Evolutionary conservation across 1,139 yeast genomes (phyloP), one percentile per base, ranked within the genome.

Genomic region (Kluyveromyces sp.): DNA sequence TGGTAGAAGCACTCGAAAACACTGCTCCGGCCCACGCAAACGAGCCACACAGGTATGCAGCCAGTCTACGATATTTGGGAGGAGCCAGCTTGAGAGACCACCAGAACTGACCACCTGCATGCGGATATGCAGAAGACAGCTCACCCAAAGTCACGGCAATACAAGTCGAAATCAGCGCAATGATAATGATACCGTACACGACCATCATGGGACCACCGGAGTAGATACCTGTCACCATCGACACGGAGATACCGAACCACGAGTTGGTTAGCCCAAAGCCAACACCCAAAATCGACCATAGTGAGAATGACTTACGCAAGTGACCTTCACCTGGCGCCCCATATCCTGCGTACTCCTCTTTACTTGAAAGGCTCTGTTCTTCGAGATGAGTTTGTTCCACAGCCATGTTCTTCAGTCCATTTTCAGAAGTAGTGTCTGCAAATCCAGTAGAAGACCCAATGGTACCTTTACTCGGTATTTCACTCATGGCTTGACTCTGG

Each of bases 221-320:
- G 17, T 64, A 57, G 42, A 74, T 66, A 42, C 77, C 75, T 4
- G 75, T 67, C 29, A 69, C 68, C 55, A 73, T 65, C 1, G 78
- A 68, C 1, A 77, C 73, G 3, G 76, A 69, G 33, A 74, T 68
- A 35, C 78, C 78, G 45, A 73, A 70, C 75, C 77, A 74, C 4
- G 77, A 71, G 54, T 74, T 74, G n/a, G 86, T 80, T 45, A 80
- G 63, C 19, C 84, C 84, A 54, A 80, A 80, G 3, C 85, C 85
- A 46, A 80, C 80, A 46, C 83, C 83, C 20, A 78, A 55, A 39
- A 74, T 63, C 3, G 78, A 72, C 69, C 73, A 72, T 22, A 74
- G 60, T 0, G 75, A 70, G 48, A 71, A 69, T 13, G 65, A 60
- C 47, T 61, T 64, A 38, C 67, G 55, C 47, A 65, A 43, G 32